phyloP scores from a whole-genome alignment of 805 yeast species.

The Metschnikowia santaceciliae region DNA sequence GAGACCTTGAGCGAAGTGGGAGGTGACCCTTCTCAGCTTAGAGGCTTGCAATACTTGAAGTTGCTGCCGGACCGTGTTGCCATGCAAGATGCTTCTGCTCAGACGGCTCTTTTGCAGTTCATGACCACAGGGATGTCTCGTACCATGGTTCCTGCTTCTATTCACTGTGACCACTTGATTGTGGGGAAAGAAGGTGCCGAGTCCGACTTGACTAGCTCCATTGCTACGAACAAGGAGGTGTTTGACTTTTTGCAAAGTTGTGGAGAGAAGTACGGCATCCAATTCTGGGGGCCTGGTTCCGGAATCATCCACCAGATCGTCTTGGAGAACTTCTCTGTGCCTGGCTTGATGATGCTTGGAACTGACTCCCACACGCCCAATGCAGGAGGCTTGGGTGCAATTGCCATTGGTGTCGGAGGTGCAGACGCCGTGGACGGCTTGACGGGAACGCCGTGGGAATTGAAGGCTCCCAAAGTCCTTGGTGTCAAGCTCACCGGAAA shows the following conservation, averaged over 20 bases:
- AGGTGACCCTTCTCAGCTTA: conserved; percentile 48
- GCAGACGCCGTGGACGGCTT: conserved; percentile 99
- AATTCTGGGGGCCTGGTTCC: conserved; percentile 99
- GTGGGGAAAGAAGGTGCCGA: conserved; percentile 95
- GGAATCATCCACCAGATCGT: conserved; percentile 99
- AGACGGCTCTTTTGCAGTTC: conserved; percentile 97
- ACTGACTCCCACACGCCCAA: conserved; percentile 99
- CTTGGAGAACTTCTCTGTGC: conserved; percentile 92
- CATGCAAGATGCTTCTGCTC: conserved; percentile 99
- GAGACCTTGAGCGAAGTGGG: conserved; percentile 58
- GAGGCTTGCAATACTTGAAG: conserved; percentile 90
- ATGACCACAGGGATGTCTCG: conserved; percentile 91
- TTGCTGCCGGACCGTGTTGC: conserved; percentile 97
- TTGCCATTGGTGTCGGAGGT: conserved; percentile 99
- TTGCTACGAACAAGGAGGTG: conserved; percentile 87
- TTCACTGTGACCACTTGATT: conserved; percentile 97
- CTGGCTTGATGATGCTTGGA: conserved; percentile 96
- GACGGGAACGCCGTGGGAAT: conserved; percentile 97
- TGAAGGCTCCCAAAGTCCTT: conserved; percentile 91
- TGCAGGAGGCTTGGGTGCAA: conserved; percentile 98
- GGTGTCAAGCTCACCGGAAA: conserved; percentile 92
- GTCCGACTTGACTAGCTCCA: conserved; percentile 74
- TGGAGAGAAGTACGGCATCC: conserved; percentile 92
- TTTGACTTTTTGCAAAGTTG: conserved; percentile 91
- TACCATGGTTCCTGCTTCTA: conserved; percentile 91